Conservation (phyloP, 345 rosid species). For the Eucalyptus sp. region DNA sequence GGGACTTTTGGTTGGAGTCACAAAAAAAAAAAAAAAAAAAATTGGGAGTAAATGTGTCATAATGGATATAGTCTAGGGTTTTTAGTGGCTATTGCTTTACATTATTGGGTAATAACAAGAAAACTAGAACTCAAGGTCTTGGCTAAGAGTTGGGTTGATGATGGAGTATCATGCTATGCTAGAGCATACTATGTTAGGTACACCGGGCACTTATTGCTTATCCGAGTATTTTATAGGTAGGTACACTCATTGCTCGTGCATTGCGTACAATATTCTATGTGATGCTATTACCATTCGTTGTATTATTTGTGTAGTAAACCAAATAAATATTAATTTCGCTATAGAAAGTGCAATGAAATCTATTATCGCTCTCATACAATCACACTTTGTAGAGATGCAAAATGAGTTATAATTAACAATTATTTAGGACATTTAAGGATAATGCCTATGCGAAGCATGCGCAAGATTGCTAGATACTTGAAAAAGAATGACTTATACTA, state of each 20-base stretch:
- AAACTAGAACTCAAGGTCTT: neutral
- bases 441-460: neutral
- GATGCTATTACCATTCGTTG: neutral
- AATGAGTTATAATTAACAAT: neutral
- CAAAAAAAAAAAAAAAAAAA: too few relatives aligned
- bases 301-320: neutral
- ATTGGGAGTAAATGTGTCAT: neutral
- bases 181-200: neutral
- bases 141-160: neutral
- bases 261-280: neutral
- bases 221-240: neutral
- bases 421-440: neutral
- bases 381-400: neutral
- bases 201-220: neutral
- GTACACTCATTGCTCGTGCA: neutral
- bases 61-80: neutral
- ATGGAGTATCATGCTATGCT: neutral
- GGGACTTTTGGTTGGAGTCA: neutral
- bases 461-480: neutral
- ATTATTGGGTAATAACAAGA: neutral
- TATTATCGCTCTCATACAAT: neutral
- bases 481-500: neutral
- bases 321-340: neutral
- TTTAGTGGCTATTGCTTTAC: neutral
- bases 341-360: neutral